Evolutionary conservation across 352 stramenopile genomes (phyloP), one percentile per base, ranked within the genome.

Genomic region (Phytophthora agathidicida): DNA sequence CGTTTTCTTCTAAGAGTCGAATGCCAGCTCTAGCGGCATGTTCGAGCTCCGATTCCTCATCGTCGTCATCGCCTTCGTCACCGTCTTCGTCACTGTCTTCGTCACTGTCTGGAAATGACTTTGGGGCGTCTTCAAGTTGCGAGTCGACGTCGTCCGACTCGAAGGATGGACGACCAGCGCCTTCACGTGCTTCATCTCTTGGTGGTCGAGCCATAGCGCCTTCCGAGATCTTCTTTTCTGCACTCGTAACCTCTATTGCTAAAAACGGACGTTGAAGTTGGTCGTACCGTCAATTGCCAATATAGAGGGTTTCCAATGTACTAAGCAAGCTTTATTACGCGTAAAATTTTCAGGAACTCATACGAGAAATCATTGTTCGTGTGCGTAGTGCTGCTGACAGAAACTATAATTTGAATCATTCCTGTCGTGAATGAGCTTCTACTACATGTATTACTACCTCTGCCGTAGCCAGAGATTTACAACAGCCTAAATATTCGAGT

Each of bases 1-100:
- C 77, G 51, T 91, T 89, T 49, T 91, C 82, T 45, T 89, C 82
- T 19, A 91, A 26, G 32, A 91, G 60, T 13, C 73, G 75, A 43
- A 91, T 91, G 3, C 81, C 81, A 16, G 81, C 81, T 46, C 81
- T 72, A 28, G 81, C 81, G 0, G 81, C 81, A 39, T 81, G 75
- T 36, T 84, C 60, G 3, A 89, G 72, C 51, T 82, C 77, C 6
- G 75, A 71, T 27, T 72, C 65, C 2, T 80, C 65, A 5, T 76
- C 73, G 1, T 73, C 63, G 3, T 68, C 72, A 1, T 63, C 61
- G 1, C 75, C 59, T 0, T n/a, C n/a, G n/a, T n/a, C n/a, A n/a
- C n/a, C n/a, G 63, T 23, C 62, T 17, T 60, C 56, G 35, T 55
- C 54, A 8, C 9, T 59, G 1, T 76, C 63, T 10, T 68, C 52